Evolutionary conservation across 345 rosid genomes (phyloP).

Genomic region (Combretum micranthum): DNA sequence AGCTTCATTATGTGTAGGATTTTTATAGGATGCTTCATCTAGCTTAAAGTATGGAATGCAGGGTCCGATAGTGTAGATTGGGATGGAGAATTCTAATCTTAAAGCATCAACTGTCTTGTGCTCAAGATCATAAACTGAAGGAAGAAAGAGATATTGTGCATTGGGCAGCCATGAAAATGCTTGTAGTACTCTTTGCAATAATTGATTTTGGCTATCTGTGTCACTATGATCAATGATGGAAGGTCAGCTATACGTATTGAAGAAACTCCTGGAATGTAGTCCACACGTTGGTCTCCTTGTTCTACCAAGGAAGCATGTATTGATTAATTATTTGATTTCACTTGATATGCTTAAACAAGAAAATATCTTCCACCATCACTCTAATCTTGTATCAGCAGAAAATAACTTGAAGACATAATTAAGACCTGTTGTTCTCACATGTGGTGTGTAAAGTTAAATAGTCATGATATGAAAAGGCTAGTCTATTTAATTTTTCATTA

Average conservation of each 20-base stretch:
- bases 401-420: too few relatives aligned
- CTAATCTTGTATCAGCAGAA: too few relatives aligned
- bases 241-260: constrained; percentile 21
- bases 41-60: constrained; percentile 28
- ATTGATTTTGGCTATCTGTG: not conserved
- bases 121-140: constrained; percentile 10
- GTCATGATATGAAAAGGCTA: too few relatives aligned
- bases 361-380: not conserved
- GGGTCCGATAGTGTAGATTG: constrained; percentile 36
- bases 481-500: too few relatives aligned
- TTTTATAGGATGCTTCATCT: not conserved
- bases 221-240: constrained; percentile 2
- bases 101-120: constrained; percentile 1
- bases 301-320: constrained; percentile 3
- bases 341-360: not conserved
- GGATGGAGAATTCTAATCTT: constrained; percentile 4
- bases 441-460: too few relatives aligned
- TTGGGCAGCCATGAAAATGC: not conserved
- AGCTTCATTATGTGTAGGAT: not conserved
- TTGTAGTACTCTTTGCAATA: not conserved
- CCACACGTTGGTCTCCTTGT: constrained; percentile 19
- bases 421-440: too few relatives aligned
- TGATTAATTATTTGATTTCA: not conserved
- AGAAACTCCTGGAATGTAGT: constrained; percentile 28
- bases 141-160: constrained; percentile 1